Evolutionary conservation across 345 rosid species (phyloP).

Genomic region (Dipteronia dyeriana): DNA sequence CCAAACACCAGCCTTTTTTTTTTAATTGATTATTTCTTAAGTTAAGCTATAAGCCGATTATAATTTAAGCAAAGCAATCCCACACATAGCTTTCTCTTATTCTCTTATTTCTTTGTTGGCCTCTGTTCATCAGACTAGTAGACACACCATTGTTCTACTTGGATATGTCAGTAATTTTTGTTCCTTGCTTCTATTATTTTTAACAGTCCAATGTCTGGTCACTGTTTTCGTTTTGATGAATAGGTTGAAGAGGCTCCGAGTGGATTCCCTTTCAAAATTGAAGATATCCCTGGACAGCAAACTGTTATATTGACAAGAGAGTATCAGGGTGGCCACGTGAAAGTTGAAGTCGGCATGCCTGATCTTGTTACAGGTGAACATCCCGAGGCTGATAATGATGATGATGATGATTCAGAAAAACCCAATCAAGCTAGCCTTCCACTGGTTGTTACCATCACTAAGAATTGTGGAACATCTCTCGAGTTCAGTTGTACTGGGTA

Average conservation of each 20-base stretch:
- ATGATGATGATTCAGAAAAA: conserved; percentile 41
- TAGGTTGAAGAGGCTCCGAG: conserved; percentile 63
- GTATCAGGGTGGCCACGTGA: conserved; percentile 64
- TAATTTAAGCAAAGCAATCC: no score
- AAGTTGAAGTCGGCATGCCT: conserved; percentile 85
- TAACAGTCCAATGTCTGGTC: background rate
- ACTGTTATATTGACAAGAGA: conserved; percentile 61
- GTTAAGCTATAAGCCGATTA: no score
- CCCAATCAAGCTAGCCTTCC: conserved; percentile 60
- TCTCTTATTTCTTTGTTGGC: background rate
- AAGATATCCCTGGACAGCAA: conserved; percentile 69
- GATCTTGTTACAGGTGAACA: conserved; percentile 73
- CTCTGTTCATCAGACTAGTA: background rate
- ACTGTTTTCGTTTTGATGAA: background rate
- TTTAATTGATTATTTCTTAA: no score
- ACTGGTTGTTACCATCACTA: conserved; percentile 59
- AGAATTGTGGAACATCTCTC: conserved; percentile 54
- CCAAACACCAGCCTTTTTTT: no score
- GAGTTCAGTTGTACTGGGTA: conserved; percentile 72
- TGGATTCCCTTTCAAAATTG: conserved; percentile 78
- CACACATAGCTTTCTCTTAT: no score
- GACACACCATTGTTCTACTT: background rate
- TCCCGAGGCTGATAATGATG: conserved; percentile 34
- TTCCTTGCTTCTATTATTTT: background rate
- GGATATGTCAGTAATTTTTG: background rate